phyloP scores from a whole-genome alignment of 2,329 filamentous ascomycete genomes.

The Epichloe elymi region DNA sequence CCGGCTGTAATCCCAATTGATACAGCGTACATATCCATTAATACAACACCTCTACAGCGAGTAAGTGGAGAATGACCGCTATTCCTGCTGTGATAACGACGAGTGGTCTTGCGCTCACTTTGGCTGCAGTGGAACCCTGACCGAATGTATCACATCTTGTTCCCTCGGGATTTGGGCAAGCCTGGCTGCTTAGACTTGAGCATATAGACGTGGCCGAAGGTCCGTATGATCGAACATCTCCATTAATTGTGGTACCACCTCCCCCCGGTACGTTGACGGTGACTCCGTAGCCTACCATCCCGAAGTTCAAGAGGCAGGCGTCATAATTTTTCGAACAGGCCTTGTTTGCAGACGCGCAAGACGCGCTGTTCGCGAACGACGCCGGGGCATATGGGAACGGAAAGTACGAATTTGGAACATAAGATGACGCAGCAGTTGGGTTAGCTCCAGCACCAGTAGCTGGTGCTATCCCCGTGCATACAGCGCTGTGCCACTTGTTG shows the following conservation, averaged over 20 bases:
- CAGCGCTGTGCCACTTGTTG: slow-evolving; percentile 23
- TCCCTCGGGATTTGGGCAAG: slow-evolving; percentile 32
- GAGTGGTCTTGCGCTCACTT: no score
- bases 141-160: slow-evolving; percentile 24
- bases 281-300: slow-evolving; percentile 32
- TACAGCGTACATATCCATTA: neutral
- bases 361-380: slow-evolving; percentile 34
- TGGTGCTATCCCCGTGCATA: slow-evolving; percentile 44
- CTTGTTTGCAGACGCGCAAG: slow-evolving; percentile 37
- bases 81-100: neutral
- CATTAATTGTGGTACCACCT: slow-evolving; percentile 38
- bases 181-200: slow-evolving; percentile 38
- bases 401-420: slow-evolving; percentile 45
- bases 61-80: neutral
- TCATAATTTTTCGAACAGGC: slow-evolving; percentile 42
- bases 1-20: no score
- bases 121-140: slow-evolving; percentile 5
- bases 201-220: slow-evolving; percentile 40
- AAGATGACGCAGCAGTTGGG: slow-evolving; percentile 30
- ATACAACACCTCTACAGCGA: neutral
- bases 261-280: slow-evolving; percentile 43
- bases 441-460: slow-evolving; percentile 21
- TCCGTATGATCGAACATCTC: slow-evolving; percentile 25
- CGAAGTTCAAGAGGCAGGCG: slow-evolving; percentile 37
- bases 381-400: slow-evolving; percentile 45